Base-by-base conservation (phyloP, 2,329 filamentous ascomycete species). In the Coniochaeta prunicola region DNA sequence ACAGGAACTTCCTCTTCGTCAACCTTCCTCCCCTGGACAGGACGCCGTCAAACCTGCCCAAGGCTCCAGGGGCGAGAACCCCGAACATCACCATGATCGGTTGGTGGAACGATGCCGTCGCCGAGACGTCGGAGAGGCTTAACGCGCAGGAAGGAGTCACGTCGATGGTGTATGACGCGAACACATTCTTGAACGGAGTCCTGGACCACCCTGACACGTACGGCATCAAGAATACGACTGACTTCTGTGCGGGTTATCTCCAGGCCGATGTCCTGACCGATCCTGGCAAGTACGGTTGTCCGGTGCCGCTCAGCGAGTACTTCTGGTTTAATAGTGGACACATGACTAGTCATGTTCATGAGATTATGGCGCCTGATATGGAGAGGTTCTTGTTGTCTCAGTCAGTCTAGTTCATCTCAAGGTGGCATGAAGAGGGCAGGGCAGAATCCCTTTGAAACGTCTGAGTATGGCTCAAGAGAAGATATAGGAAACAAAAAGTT, bases 1-100 rank as follows among this genome's bases (percentile, higher is more conserved):
- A 78, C 62, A 65, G 67, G 3, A 79, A 76, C 59, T 64, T 67
- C 83, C 66, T 83, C 7, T 76, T 83, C 61, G 68, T 83, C 67
- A 80, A 80, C 48, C 69, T 82, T 1, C 79, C 80, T 1, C 80
- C 80, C 0, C 66, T 82, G 1, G 75, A 82, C 61, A 73, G 77
- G 12, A 77, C 73, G 5, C 70, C 71, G 1, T 69, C 68, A 17
- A 77, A 76, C 53, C 66, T 73, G 28, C 64, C 12, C 53, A 21
- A 17, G 28, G 28, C 45, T 4, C 64, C 60, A 13, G 59, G 64
- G 19, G 68, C 66, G 2, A 74, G 75, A 1, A 68, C 67, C 3
- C 78, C 79, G 5, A 82, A 77, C 61, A 71, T 68, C 8, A 76
- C 73, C 0, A 76, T 79, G 70, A 69, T 83, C 1, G 64, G 63